phyloP scores from a whole-genome alignment of 73 alveolate genomes.

The Stentor coeruleus region DNA sequence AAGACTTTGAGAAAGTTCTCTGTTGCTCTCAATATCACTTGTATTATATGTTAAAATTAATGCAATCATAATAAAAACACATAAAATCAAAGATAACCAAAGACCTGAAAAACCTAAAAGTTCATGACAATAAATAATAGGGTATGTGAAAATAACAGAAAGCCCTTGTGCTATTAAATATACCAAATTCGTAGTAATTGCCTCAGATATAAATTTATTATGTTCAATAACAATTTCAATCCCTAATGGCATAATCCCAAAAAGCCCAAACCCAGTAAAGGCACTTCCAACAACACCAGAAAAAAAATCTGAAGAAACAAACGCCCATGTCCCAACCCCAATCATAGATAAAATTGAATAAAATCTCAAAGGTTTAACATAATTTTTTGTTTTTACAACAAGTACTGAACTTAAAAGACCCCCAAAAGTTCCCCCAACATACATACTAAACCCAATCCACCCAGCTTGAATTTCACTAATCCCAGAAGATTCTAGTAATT shows the following conservation, averaged over 20 bases:
- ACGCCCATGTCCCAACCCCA: too few species aligned
- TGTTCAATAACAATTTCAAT: conserved; percentile 12
- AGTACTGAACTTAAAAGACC: too few species aligned
- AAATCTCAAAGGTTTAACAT: too few species aligned
- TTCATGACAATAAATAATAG: not conserved
- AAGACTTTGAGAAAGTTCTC: too few species aligned
- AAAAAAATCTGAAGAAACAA: too few species aligned
- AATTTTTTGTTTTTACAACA: too few species aligned
- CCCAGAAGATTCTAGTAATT: not conserved
- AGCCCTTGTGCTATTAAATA: conserved; percentile 9
- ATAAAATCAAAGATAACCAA: not conserved
- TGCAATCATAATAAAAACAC: too few species aligned
- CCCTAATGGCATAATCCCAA: conserved; percentile 26
- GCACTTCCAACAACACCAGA: conserved; percentile 3
- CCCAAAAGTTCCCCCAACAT: not conserved
- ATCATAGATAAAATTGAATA: too few species aligned
- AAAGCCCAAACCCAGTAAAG: conserved; percentile 2
- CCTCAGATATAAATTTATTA: not conserved
- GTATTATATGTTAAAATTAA: too few species aligned
- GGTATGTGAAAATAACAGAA: not conserved
- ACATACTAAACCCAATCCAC: not conserved
- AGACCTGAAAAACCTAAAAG: not conserved
- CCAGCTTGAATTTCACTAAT: not conserved
- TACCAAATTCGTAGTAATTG: conserved; percentile 23
- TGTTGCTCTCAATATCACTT: too few species aligned